Evolutionary conservation across 306 rosid species (phyloP).

Genomic region (Pyrus bretschneideri): DNA sequence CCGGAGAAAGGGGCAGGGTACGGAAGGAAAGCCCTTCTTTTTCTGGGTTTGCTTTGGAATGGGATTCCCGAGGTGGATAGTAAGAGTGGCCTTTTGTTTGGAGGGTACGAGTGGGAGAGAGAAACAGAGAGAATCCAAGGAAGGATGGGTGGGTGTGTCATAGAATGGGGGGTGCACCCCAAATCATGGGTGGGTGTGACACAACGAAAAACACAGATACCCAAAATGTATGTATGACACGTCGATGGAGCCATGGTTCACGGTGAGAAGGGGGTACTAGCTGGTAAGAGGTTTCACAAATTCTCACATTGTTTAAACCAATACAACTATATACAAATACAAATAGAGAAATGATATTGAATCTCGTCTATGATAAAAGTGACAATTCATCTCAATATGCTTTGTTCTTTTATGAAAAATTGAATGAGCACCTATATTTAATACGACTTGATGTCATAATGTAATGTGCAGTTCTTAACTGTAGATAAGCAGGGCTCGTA

Average conservation of each 20-base stretch:
- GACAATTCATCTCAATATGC: no score
- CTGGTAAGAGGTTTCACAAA: no score
- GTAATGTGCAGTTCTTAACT: no score
- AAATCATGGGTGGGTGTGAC: not conserved
- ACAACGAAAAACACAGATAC: constrained; percentile 2
- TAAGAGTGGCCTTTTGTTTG: not conserved
- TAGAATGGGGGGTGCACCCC: not conserved
- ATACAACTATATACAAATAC: no score
- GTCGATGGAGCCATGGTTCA: not conserved
- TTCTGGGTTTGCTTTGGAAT: not conserved
- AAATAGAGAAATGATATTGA: no score
- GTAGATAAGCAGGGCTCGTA: no score
- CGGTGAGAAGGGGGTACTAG: no score
- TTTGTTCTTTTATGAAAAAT: no score
- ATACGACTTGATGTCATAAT: no score
- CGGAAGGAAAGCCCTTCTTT: not conserved
- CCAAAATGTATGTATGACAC: not conserved
- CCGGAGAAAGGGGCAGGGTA: not conserved
- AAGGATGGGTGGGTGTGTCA: not conserved
- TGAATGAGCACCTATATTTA: no score
- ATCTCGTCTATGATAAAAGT: no score
- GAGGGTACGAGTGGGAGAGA: not conserved
- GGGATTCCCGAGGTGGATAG: constrained; percentile 3
- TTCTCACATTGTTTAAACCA: no score
- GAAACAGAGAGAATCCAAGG: not conserved